Conservation (phyloP, 371 early-diverging fungal genomes). For the Circinella minor region DNA sequence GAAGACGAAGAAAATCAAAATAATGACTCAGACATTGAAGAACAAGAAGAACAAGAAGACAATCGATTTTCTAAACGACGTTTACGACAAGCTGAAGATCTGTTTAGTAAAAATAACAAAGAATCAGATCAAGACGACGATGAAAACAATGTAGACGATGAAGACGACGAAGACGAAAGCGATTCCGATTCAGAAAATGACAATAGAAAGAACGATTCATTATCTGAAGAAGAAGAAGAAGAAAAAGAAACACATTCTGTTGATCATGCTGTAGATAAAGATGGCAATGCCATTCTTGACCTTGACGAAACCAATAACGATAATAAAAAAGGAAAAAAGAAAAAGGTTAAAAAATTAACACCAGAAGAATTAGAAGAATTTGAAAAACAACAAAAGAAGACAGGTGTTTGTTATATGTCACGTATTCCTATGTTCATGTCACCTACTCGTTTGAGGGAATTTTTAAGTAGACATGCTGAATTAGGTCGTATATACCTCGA, state of each 20-base stretch:
- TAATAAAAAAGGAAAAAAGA: conserved; percentile 30
- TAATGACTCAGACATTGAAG: conserved; percentile 15
- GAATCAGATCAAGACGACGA: conserved; percentile 32
- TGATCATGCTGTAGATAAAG: conserved; percentile 1
- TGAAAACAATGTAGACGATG: conserved; percentile 34
- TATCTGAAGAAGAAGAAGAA: conserved; percentile 15
- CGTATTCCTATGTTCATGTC: conserved; percentile 93
- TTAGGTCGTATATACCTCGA: conserved; percentile 88
- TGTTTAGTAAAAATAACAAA: conserved; percentile 8
- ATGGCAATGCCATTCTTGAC: conserved; percentile 14
- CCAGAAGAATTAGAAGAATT: conserved; percentile 72
- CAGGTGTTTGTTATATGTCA: conserved; percentile 91
- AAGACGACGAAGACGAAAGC: conserved; percentile 25
- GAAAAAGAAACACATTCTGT: not conserved
- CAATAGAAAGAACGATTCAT: conserved; percentile 33
- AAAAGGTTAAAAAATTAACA: conserved; percentile 69
- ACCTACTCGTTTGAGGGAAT: conserved; percentile 74
- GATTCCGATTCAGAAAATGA: conserved; percentile 31
- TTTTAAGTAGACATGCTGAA: conserved; percentile 76
- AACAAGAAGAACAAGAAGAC: conserved; percentile 29
- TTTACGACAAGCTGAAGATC: conserved; percentile 24
- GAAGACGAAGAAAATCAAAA: conserved; percentile 31
- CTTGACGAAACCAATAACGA: conserved; percentile 12
- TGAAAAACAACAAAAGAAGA: conserved; percentile 70
- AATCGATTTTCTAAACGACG: conserved; percentile 32